A percentile compares a stretch with the other conserved stretches of the same genome.
Evolutionary conservation across 1,139 yeast species (phyloP).

Genomic region (Spencermartinsiella ligniputridi): DNA sequence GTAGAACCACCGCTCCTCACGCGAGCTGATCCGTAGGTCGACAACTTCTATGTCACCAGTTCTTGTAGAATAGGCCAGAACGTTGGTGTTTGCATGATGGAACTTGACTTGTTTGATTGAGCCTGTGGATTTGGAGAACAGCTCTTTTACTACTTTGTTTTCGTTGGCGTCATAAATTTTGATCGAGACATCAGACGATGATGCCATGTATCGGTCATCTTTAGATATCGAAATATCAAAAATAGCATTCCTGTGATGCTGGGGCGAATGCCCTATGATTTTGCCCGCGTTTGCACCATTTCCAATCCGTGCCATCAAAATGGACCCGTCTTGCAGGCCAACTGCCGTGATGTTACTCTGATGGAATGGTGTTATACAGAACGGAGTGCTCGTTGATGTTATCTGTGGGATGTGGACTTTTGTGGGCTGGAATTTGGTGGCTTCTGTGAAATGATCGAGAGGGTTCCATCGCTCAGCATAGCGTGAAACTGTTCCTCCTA

Average conservation of each 20-base stretch:
- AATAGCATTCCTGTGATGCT: constrained; percentile 12
- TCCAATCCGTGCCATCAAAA: background rate
- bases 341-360: constrained; percentile 7
- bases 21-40: constrained; percentile 9
- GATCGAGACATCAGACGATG: constrained; percentile 9
- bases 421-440: background rate
- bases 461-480: background rate
- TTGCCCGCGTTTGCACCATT: constrained; percentile 2
- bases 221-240: constrained; percentile 9
- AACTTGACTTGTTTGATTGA: constrained; percentile 15
- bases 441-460: background rate
- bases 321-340: constrained; percentile 10
- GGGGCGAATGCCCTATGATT: constrained; percentile 8
- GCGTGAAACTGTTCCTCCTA: background rate
- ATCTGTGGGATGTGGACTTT: background rate
- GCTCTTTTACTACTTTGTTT: constrained; percentile 6
- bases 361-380: constrained; percentile 11
- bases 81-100: constrained; percentile 8
- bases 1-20: background rate
- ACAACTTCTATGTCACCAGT: constrained; percentile 12
- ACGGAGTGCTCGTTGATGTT: constrained; percentile 5
- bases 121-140: constrained; percentile 7
- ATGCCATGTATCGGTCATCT: constrained; percentile 11
- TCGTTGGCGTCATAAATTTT: constrained; percentile 10
- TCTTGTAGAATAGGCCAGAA: constrained; percentile 12